Base-by-base conservation (phyloP, 306 rosid genomes). In the Prunus davidiana region DNA sequence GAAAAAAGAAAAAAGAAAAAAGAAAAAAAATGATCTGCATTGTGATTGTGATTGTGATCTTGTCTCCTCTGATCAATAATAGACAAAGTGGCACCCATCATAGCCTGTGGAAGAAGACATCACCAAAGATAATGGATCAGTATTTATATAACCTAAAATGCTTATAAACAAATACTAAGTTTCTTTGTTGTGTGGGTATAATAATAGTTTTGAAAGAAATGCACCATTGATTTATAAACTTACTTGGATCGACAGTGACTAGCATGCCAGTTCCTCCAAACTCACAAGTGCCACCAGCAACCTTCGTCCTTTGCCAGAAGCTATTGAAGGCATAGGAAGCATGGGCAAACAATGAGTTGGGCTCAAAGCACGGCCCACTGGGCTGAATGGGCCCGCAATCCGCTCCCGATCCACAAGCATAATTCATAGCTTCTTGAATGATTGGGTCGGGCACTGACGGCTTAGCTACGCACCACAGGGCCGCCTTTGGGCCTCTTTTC, bases 381-480 rank as follows among this genome's bases (percentile, higher is more conserved):
- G 97, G 96, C 81, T 28, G 82, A 77, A 95, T 82, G 1, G 98
- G 80, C 46, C 20, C 71, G 12, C 99, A 95, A 49, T 91, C 93
- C 0, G 98, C 99, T 62, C 93, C 99, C 1, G 96, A 88, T 78
- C 90, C 91, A 30, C 99, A 95, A 2, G 98, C 99, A 54, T 95
- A 95, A 68, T 87, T 89, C 99, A 95, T 90, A 12, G 99, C 99
- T 77, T 95, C 99, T 81, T 88, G 84, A 54, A 92, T 69, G 72
- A 95, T 95, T 28, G 98, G 99, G 82, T 92, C 99, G 0, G 99
- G 99, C 58, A 92, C 99, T 8, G 99, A 71, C 0, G 99, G 93
- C 91, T 95, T 92, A 12, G 93, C 99, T 78, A 95, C 99, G 64
- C 99, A 95, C 99, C 99, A 95, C 7, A 88, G 62, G 49, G 97